phyloP scores from a whole-genome alignment of 208 protist genomes.

The Leishmania tarentolae region DNA sequence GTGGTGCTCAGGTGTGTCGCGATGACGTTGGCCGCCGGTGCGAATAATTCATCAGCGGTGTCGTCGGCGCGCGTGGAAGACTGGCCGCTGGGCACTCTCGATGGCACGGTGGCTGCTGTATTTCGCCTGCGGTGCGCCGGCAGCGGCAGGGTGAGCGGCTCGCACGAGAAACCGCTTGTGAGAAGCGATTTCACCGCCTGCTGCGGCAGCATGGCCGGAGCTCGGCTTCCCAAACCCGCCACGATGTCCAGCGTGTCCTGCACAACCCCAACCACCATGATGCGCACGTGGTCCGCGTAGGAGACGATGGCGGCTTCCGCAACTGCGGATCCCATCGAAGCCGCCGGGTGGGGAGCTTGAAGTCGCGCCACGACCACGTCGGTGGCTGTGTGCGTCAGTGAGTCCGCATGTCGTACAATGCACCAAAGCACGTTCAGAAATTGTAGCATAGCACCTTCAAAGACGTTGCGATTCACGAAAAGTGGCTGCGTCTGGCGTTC shows the following conservation, averaged over 20 bases:
- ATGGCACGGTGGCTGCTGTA: background rate
- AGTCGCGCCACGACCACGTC: constrained; percentile 33
- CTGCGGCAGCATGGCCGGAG: constrained; percentile 20
- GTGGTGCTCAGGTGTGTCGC: constrained; percentile 6
- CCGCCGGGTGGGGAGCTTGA: constrained; percentile 12
- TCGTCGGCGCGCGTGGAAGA: background rate
- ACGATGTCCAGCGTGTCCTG: constrained; percentile 57
- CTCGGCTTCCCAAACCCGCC: constrained; percentile 4
- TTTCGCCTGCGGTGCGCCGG: background rate
- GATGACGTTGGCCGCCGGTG: background rate
- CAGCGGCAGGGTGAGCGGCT: constrained; percentile 30
- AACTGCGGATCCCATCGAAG: background rate
- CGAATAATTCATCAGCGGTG: background rate
- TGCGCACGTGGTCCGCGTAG: constrained; percentile 64
- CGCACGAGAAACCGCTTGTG: constrained; percentile 56
- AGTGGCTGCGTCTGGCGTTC: constrained; percentile 49
- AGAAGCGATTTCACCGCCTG: constrained; percentile 50
- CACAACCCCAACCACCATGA: constrained; percentile 49
- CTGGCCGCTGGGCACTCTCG: background rate
- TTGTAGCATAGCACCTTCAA: constrained; percentile 69
- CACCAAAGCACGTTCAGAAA: constrained; percentile 65
- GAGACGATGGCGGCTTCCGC: constrained; percentile 20
- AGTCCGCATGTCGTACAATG: constrained; percentile 55
- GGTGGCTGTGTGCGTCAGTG: constrained; percentile 57
- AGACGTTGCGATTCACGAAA: constrained; percentile 51